A percentile compares a stretch with the other conserved stretches of the same genome.
These are phyloP conservation scores for Pleurozium schreberi DNA, from an alignment of 225 moss, liverwort and hornwort species.

Conservation along the genomic window DNA sequence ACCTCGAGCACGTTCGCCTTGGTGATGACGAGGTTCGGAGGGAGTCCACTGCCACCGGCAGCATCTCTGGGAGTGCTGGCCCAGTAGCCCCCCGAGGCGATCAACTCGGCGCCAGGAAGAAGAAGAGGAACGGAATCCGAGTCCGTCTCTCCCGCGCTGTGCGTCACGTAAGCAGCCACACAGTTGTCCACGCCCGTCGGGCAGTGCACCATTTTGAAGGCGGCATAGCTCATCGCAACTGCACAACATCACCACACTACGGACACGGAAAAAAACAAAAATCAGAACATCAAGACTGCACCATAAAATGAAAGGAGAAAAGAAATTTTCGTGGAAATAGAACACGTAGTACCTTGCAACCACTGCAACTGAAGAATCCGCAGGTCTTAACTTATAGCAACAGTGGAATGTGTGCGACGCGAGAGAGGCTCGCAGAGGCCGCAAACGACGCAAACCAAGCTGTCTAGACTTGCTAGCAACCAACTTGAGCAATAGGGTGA, in stretches of 20 bases:
- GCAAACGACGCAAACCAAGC: background rate
- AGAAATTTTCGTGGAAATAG: background rate
- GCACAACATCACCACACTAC: background rate
- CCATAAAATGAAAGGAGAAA: background rate
- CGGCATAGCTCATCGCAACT: conserved; percentile 94
- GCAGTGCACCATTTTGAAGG: conserved; percentile 90
- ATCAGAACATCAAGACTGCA: background rate
- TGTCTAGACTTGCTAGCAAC: too few species aligned
- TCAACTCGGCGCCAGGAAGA: conserved; percentile 25
- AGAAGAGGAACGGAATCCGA: conserved; percentile 23
- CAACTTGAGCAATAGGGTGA: too few species aligned
- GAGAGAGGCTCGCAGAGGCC: background rate
- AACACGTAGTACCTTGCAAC: background rate
- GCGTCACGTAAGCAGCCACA: conserved; percentile 90
- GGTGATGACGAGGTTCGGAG: conserved; percentile 85
- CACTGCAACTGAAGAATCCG: background rate
- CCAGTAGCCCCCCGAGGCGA: conserved; percentile 45
- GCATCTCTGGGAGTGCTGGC: conserved; percentile 42
- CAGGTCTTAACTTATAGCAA: background rate
- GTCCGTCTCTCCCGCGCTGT: conserved; percentile 59
- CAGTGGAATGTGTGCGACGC: background rate
- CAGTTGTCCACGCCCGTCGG: conserved; percentile 96
- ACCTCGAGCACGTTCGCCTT: conserved; percentile 93
- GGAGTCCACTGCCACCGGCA: conserved; percentile 34
- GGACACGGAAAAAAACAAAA: background rate